Base-by-base conservation (phyloP, 495 filamentous ascomycete species). In the Hypoxylon rickii region DNA sequence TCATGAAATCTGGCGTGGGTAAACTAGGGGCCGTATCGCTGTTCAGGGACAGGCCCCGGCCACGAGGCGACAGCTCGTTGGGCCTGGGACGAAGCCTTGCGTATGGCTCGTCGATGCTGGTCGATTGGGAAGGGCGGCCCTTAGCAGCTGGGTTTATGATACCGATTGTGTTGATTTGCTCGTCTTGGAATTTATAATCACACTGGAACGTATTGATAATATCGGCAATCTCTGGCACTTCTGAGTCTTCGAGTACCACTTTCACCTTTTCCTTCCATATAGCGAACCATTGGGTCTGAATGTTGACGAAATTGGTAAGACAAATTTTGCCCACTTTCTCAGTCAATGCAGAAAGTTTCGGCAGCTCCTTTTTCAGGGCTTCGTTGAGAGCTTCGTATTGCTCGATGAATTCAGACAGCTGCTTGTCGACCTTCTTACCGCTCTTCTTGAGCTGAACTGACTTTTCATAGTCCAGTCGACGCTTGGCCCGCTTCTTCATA, bases 401-500 rank as follows among this genome's bases (percentile, higher is more conserved):
- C 53, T 96, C 89, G 4, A 87, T 89, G 39, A 88, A 83, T 44
- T 96, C 90, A 1, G 79, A 74, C 0, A 89, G 87, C 63, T 92
- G 92, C 66, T 88, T 88, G 64, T 96, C 91, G 7, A 86, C 78
- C 29, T 89, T 89, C 65, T 86, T 88, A 37, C 86, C 76, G 16
- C 84, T 79, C 64, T 88, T 91, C 64, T 85, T 92, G 40, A 78
- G 74, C 37, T 72, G 66, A 38, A 76, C 44, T 17, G 63, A 76
- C 54, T 87, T 88, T 46, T 90, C 89, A 69, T 92, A 97, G 66
- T 96, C 92, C 29, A 89, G 73, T 3, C 95, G 81, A 22, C 90
- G 87, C 73, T 97, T 97, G 46, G 90, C 86, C 8, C 94, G 86
- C 71, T 97, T 96, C 58, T 87, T 86, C 85, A 97, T 96, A 3